Percentiles rank a stretch among this genome's conserved stretches.
Conservation (phyloP, 106 monocot species). For the Dioscorea alata region DNA sequence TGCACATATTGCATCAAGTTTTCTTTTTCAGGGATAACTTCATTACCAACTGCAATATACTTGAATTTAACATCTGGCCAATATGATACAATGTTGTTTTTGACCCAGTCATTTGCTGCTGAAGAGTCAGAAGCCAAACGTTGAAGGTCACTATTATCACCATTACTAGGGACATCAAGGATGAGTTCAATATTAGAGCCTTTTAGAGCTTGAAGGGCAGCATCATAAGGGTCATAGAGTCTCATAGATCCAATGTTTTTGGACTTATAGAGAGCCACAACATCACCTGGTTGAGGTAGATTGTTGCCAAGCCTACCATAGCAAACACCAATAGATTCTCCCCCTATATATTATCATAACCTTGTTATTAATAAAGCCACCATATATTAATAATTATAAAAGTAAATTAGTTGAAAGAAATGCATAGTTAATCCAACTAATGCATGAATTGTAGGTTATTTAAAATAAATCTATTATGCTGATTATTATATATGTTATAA, state of each 20-base stretch:
- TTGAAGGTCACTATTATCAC: slow-evolving; percentile 1
- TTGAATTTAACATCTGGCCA: slow-evolving; percentile 12
- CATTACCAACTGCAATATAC: slow-evolving; percentile 27
- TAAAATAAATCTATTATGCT: too few relatives aligned
- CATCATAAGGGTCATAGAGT: slow-evolving; percentile 9
- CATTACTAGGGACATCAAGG: slow-evolving; percentile 8
- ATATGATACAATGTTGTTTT: slow-evolving; percentile 5
- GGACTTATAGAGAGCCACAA: slow-evolving; percentile 18
- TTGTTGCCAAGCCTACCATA: slow-evolving; percentile 20
- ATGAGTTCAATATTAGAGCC: slow-evolving; percentile 25
- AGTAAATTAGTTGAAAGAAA: too few relatives aligned
- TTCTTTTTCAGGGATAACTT: slow-evolving; percentile 16
- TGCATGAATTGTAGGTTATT: too few relatives aligned
- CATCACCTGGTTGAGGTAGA: slow-evolving; percentile 17
- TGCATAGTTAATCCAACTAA: too few relatives aligned
- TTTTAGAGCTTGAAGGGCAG: slow-evolving; percentile 16
- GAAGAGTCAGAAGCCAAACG: slow-evolving; percentile 5
- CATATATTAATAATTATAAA: too few relatives aligned
- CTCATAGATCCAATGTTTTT: slow-evolving; percentile 13
- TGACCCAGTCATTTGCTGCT: slow-evolving; percentile 11
- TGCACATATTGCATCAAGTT: slow-evolving; percentile 10
- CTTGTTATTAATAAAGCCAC: too few relatives aligned
- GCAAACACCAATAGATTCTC: slow-evolving; percentile 15
- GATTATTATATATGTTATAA: too few relatives aligned
- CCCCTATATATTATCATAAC: neutral